phyloP scores from a whole-genome alignment of 768 basidiomycete genomes.

The Termitomyces sp. region DNA sequence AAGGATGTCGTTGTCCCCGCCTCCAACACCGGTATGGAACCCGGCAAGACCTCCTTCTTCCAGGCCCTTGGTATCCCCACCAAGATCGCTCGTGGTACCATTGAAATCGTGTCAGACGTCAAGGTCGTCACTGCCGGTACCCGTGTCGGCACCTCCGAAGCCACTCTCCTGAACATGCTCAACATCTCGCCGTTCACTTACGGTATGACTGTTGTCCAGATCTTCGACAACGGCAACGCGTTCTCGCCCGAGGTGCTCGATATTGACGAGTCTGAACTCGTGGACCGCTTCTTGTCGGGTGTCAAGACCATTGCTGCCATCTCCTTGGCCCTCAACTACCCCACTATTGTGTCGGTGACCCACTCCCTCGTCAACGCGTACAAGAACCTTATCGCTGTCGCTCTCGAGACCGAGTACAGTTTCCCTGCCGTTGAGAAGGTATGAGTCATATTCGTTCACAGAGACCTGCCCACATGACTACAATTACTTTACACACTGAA shows the following conservation, averaged over 20 bases:
- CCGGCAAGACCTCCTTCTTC: constrained; percentile 99
- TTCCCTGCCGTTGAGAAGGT: constrained; percentile 95
- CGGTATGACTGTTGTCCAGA: constrained; percentile 97
- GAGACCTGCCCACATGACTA: constrained; percentile 22
- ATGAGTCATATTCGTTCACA: constrained; percentile 18
- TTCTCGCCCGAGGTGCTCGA: constrained; percentile 92
- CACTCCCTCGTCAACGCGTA: constrained; percentile 98
- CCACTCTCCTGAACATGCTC: constrained; percentile 98
- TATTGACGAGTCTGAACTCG: constrained; percentile 84
- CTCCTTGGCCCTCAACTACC: constrained; percentile 94
- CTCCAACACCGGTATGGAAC: constrained; percentile 99
- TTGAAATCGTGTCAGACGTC: constrained; percentile 97
- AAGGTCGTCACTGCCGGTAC: constrained; percentile 90
- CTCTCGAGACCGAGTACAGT: constrained; percentile 87
- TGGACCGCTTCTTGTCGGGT: constrained; percentile 88
- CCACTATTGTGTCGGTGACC: constrained; percentile 87
- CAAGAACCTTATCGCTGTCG: constrained; percentile 94
- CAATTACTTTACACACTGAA: constrained; percentile 66
- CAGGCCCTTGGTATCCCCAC: constrained; percentile 99
- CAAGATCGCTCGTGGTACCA: constrained; percentile 99
- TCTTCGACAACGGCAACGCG: constrained; percentile 90
- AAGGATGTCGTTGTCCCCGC: constrained; percentile 89
- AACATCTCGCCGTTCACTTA: constrained; percentile 99
- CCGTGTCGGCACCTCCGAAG: constrained; percentile 96
- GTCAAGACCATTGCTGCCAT: constrained; percentile 95